Evolutionary conservation across 768 basidiomycete genomes (phyloP).

Genomic region (Boletus vinaceobasis): DNA sequence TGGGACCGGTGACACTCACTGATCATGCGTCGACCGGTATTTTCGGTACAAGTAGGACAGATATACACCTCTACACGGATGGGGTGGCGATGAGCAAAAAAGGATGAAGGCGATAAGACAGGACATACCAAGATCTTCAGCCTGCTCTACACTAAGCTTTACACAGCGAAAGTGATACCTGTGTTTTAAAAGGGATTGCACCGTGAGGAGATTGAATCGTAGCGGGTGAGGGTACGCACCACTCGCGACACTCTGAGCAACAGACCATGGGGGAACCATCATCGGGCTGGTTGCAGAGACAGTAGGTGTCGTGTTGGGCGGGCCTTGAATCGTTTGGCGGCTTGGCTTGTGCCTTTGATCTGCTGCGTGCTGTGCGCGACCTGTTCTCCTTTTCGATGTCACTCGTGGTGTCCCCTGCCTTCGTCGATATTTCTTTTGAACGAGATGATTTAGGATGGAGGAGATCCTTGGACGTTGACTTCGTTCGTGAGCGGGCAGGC

Average conservation of each 20-base stretch:
- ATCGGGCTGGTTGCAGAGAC: slow-evolving; percentile 65
- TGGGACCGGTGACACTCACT: slow-evolving; percentile 63
- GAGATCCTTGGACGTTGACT: slow-evolving; percentile 26
- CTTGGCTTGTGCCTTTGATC: slow-evolving; percentile 22
- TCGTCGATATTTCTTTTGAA: slow-evolving; percentile 19
- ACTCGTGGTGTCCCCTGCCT: slow-evolving; percentile 18
- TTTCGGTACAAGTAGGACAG: slow-evolving; percentile 53
- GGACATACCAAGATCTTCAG: slow-evolving; percentile 75
- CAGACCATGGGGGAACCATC: slow-evolving; percentile 81
- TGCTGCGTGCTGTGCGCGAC: slow-evolving; percentile 13
- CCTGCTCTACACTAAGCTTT: slow-evolving; percentile 55
- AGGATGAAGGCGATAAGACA: not conserved
- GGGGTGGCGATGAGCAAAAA: slow-evolving; percentile 14
- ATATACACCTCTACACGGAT: slow-evolving; percentile 52
- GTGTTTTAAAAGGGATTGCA: not conserved
- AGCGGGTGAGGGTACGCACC: slow-evolving; percentile 44
- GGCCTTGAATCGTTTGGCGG: slow-evolving; percentile 15
- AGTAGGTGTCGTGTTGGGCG: slow-evolving; percentile 33
- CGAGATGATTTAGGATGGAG: not conserved
- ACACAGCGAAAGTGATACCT: slow-evolving; percentile 90
- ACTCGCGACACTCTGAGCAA: slow-evolving; percentile 68
- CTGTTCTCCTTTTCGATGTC: slow-evolving; percentile 34
- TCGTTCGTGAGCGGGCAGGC: slow-evolving; percentile 47
- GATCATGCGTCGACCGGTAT: slow-evolving; percentile 62
- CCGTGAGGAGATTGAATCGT: slow-evolving; percentile 2